phyloP scores from a whole-genome alignment of 1,139 yeast genomes.

The Kodamaea fungicola region DNA sequence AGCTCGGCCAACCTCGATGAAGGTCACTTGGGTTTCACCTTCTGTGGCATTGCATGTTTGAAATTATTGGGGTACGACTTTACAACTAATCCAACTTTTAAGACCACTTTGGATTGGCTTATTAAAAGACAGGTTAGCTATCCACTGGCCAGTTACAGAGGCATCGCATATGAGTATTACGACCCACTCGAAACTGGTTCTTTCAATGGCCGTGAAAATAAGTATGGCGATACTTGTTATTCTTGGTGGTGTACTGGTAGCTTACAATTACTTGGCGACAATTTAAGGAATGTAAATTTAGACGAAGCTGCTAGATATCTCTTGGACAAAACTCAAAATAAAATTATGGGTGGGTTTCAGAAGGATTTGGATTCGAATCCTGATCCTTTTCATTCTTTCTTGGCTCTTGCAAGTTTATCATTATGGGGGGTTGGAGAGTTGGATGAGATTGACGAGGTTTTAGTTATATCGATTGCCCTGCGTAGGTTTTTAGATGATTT shows the following conservation, averaged over 20 bases:
- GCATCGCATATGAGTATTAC: constrained; percentile 30
- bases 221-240: constrained; percentile 86
- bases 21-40: constrained; percentile 85
- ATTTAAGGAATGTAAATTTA: constrained; percentile 32
- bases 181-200: constrained; percentile 62
- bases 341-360: constrained; percentile 76
- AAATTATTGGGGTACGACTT: constrained; percentile 34
- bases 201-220: constrained; percentile 84
- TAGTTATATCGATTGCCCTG: constrained; percentile 26
- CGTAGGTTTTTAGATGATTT: constrained; percentile 12
- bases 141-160: constrained; percentile 21
- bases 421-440: constrained; percentile 25
- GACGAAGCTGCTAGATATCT: constrained; percentile 44
- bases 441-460: constrained; percentile 20
- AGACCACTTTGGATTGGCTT: constrained; percentile 52
- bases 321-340: constrained; percentile 58
- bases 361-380: constrained; percentile 62
- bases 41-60: constrained; percentile 75
- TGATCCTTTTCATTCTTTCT: constrained; percentile 65
- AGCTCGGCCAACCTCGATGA: constrained; percentile 45
- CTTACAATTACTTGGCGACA: constrained; percentile 38
- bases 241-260: constrained; percentile 83
- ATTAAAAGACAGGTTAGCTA: constrained; percentile 59
- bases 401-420: constrained; percentile 58
- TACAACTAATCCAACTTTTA: constrained; percentile 13